Base-by-base conservation (phyloP, 768 basidiomycete species). In the Clitopilus passeckerianus region DNA sequence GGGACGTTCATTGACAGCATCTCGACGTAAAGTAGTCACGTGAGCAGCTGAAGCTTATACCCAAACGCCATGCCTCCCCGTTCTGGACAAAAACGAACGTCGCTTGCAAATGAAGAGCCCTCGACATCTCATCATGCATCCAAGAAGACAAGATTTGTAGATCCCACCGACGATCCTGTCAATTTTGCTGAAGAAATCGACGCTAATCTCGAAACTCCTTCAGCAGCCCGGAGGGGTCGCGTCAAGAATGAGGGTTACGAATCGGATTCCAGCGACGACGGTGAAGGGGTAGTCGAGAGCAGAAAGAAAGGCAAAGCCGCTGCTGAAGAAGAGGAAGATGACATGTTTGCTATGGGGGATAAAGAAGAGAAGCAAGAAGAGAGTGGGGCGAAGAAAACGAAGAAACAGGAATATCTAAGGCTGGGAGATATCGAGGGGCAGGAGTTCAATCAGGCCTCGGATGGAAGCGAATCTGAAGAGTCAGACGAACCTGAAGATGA, bases 391-490 rank as follows among this genome's bases (percentile, higher is more conserved):
- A 62, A 63, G 57, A 82, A 80, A 73, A 85, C 85, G 72, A 83
- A 86, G 72, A 83, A 85, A 67, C 82, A 86, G 62, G 85, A 86
- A 67, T 97, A 82, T 70, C 75, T 99, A 72, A 82, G 91, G 54
- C 77, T 98, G 16, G 93, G 93, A 6, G 96, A 99, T 70, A 96
- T 98, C 66, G 95, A 98, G 71, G 97, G 97, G 0, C 97, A 99
- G 70, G 95, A 95, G 69, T 98, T 99, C 65, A 83, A 77, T 23
- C 76, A 76, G 0, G 79, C 70, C 3, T 78, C 78, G 0, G 46
- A 50, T 16, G 83, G 74, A 0, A 76, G 70, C 15, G 80, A 75
- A 7, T 72, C 74, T 2, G 76, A 75, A 1, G 80, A 55, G 22
- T 33, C 79, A 0, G 80, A 77, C 41, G 77, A 82, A 46, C 80